Conservation (phyloP, 371 early-diverging fungal genomes). For the Dinochytrium kinnereticum region DNA sequence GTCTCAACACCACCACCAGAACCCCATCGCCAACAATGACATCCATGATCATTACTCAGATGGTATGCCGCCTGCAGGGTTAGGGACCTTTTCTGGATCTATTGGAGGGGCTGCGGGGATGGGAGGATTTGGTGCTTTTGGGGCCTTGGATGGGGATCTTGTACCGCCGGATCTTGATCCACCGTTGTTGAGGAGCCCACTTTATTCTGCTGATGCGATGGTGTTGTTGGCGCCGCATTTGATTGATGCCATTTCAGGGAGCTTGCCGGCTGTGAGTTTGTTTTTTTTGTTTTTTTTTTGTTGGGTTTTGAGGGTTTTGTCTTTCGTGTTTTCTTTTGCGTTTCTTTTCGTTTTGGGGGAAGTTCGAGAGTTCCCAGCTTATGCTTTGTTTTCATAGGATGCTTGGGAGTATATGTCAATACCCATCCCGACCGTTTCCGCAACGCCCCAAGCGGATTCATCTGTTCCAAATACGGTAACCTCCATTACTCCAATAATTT, state of each 20-base stretch:
- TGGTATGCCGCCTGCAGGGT: too few species aligned
- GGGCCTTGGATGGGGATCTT: not conserved
- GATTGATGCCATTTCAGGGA: constrained; percentile 52
- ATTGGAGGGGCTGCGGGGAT: too few species aligned
- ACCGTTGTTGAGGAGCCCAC: constrained; percentile 42
- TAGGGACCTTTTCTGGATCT: too few species aligned
- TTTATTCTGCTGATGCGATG: constrained; percentile 46
- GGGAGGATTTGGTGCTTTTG: not conserved
- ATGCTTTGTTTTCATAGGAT: constrained; percentile 30
- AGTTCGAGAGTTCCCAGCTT: too few species aligned
- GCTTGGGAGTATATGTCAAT: constrained; percentile 47
- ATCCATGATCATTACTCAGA: too few species aligned
- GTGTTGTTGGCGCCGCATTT: constrained; percentile 44
- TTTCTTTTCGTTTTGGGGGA: too few species aligned
- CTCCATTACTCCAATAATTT: not conserved
- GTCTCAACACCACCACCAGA: too few species aligned
- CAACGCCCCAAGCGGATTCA: not conserved
- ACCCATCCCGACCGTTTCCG: constrained; percentile 6
- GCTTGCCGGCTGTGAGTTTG: constrained; percentile 34
- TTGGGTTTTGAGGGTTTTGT: too few species aligned
- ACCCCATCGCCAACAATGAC: too few species aligned
- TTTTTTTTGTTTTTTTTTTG: not conserved
- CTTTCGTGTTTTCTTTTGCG: too few species aligned
- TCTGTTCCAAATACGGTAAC: constrained; percentile 1
- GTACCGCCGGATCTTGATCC: constrained; percentile 24